Percentiles rank a stretch among this genome's conserved stretches.
Evolutionary conservation across 768 basidiomycete genomes (phyloP).

Genomic region (Macrolepiota albuminosa): DNA sequence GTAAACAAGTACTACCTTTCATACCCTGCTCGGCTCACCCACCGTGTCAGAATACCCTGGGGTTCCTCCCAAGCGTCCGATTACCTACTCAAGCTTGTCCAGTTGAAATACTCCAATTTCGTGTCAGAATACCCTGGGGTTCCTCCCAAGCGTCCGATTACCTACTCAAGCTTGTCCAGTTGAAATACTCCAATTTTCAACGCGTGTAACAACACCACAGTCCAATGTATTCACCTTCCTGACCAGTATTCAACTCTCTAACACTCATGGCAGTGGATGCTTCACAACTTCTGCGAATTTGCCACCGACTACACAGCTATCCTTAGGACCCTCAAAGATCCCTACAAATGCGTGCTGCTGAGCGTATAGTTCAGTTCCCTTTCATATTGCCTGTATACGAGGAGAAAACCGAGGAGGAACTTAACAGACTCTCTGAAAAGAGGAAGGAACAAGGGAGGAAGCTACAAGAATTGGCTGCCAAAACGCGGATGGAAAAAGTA

Average conservation of each 20-base stretch:
- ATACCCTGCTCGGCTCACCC: background rate
- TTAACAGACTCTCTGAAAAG: slow-evolving; percentile 72
- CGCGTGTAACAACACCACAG: slow-evolving; percentile 72
- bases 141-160: slow-evolving; percentile 87
- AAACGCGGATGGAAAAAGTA: slow-evolving; percentile 83
- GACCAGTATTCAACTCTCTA: background rate
- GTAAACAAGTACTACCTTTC: slow-evolving; percentile 30
- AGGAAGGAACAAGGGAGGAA: slow-evolving; percentile 82
- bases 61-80: slow-evolving; percentile 88
- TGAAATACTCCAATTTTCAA: slow-evolving; percentile 92
- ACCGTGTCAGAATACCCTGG: slow-evolving; percentile 76
- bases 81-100: slow-evolving; percentile 87
- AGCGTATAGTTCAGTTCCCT: slow-evolving; percentile 86
- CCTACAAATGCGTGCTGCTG: slow-evolving; percentile 51
- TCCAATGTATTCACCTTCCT: slow-evolving; percentile 54
- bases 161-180: slow-evolving; percentile 86
- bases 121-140: no score
- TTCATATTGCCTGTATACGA: slow-evolving; percentile 59
- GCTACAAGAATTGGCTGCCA: slow-evolving; percentile 88
- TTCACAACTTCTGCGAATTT: slow-evolving; percentile 82
- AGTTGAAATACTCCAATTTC: slow-evolving; percentile 89
- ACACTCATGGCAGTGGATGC: slow-evolving; percentile 67
- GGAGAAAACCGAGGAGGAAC: slow-evolving; percentile 90
- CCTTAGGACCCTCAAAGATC: slow-evolving; percentile 65
- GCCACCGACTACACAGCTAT: slow-evolving; percentile 68